Base-by-base conservation (phyloP, 805 yeast species). In the Metschnikowia kofuensis region DNA sequence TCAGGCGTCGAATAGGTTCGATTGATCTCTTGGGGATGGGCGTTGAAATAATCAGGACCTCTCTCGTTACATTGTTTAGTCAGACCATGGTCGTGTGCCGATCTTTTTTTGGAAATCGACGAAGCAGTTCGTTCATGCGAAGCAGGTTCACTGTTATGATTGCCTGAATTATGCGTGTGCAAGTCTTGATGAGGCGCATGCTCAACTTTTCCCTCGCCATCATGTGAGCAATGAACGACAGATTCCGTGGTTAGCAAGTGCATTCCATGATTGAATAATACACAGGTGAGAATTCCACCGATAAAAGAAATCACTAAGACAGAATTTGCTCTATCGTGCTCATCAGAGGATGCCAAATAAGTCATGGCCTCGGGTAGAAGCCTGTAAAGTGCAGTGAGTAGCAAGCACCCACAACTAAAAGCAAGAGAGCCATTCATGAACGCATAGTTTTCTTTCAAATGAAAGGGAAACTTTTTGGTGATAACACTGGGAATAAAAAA, bases 211-310 rank as follows among this genome's bases (percentile, higher is more conserved):
- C 44, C 48, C 30, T 60, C 66, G 11, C 68, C 76, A 11, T 72
- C 81, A 59, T 90, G 96, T 13, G 82, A 85, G 66, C 97, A 90
- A 62, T 90, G 97, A 0, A 91, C 87, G 32, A 91, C 79, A 31
- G 91, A 83, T 62, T 88, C 88, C 44, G 92, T 81, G 0, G 97
- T 88, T 45, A 83, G 65, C 34, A 80, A 64, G 65, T 91, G 97
- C 6, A 94, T 80, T 1, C 85, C 35, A 28, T 72, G 63, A 64
- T 90, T 91, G 47, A 92, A 68, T 1, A 66, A 51, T 0, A 81
- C 64, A 60, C 96, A 88, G 1, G 80, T 53, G 1, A 69, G 40
- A 2, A 86, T 78, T 2, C 99, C 98, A 1, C 68, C 58, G 4
- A 80, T 71, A 54, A 78, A 77, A 9, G 79, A 71, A 0, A 73